A percentile compares a stretch with the other conserved stretches of the same genome.
Conservation (phyloP, 23 red algal genomes). For the Gracilaria domingensis region DNA sequence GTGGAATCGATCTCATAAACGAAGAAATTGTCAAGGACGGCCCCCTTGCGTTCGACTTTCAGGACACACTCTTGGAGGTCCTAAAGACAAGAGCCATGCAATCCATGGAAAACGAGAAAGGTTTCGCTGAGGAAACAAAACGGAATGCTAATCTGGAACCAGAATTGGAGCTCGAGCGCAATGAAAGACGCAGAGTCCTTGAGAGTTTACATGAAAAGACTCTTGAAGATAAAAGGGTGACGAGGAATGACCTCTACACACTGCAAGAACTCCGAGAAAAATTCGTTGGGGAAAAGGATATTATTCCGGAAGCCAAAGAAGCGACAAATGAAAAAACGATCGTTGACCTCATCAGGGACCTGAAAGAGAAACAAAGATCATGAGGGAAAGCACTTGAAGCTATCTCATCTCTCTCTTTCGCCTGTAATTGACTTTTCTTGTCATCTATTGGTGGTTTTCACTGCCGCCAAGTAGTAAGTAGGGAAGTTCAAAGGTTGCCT, state of each 20-base stretch:
- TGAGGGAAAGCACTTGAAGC: background rate
- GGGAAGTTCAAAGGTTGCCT: background rate
- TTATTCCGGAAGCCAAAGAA: constrained; percentile 22
- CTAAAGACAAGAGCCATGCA: background rate
- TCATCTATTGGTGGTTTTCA: background rate
- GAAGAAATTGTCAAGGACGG: constrained; percentile 23
- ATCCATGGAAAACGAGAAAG: background rate
- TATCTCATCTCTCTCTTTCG: background rate
- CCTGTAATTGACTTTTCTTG: background rate
- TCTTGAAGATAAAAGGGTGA: background rate
- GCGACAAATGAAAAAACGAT: constrained; percentile 12
- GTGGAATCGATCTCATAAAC: constrained; percentile 29
- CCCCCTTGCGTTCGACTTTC: background rate
- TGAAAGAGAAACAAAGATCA: constrained; percentile 4
- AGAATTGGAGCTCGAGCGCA: background rate
- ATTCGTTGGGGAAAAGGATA: constrained; percentile 5
- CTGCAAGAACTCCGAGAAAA: constrained; percentile 3
- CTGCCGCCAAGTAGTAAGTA: background rate
- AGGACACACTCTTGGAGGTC: background rate
- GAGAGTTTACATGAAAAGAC: background rate
- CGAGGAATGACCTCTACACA: background rate
- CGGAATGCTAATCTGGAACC: background rate
- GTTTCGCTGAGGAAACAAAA: background rate
- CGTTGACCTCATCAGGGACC: background rate
- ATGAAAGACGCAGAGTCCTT: background rate